Percentiles rank a stretch among this genome's conserved stretches.
Conservation (phyloP, 768 basidiomycete genomes). For the Mycena haematopus region DNA sequence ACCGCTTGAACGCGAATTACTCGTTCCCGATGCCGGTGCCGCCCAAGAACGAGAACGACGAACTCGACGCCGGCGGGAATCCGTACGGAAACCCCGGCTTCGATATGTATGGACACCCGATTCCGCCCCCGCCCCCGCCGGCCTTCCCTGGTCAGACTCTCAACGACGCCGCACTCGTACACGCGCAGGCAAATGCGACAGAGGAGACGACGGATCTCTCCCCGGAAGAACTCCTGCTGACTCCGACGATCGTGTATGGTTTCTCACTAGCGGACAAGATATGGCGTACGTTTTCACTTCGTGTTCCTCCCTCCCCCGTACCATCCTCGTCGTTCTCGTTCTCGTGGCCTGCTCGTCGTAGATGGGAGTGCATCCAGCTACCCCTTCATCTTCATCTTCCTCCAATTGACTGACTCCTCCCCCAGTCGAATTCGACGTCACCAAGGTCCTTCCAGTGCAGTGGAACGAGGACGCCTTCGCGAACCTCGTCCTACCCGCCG, state of each 20-base stretch:
- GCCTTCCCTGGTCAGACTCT: constrained; percentile 18
- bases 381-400: constrained; percentile 5
- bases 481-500: constrained; percentile 63
- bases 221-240: constrained; percentile 60
- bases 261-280: constrained; percentile 67
- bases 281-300: constrained; percentile 51
- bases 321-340: neutral
- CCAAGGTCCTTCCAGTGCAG: constrained; percentile 55
- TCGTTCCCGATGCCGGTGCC: constrained; percentile 46
- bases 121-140: constrained; percentile 21
- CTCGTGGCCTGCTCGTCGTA: neutral
- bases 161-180: constrained; percentile 30
- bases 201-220: constrained; percentile 39
- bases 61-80: neutral
- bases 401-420: neutral
- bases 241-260: constrained; percentile 63
- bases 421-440: constrained; percentile 66
- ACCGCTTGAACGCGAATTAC: constrained; percentile 58
- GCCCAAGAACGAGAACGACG: constrained; percentile 32
- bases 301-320: constrained; percentile 17
- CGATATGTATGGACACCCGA: constrained; percentile 35
- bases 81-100: constrained; percentile 5
- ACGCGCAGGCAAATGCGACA: constrained; percentile 23
- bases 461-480: constrained; percentile 66
- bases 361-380: neutral